These are phyloP conservation scores for Mycena belliarum DNA, from an alignment of 768 basidiomycete genomes.

Conservation along the genomic window DNA sequence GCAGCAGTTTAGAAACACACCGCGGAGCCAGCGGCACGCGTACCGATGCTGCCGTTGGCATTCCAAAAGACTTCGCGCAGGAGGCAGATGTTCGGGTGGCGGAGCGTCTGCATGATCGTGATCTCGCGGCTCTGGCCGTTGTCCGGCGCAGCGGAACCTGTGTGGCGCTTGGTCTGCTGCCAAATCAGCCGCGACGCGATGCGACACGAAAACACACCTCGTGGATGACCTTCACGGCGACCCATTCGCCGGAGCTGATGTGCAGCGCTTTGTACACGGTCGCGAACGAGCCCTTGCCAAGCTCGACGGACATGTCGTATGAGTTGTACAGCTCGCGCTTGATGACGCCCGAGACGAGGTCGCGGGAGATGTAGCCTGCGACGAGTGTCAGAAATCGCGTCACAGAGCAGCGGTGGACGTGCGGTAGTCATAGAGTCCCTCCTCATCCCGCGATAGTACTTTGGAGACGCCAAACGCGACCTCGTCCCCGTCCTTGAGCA, in stretches of 20 bases:
- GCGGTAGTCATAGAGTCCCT: slow-evolving; percentile 74
- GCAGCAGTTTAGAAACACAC: too few relatives aligned
- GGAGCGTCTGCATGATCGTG: slow-evolving; percentile 52
- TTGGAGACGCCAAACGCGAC: slow-evolving; percentile 77
- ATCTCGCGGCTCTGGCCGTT: slow-evolving; percentile 48
- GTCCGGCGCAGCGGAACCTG: neutral
- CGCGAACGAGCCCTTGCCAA: slow-evolving; percentile 92
- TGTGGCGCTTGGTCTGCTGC: slow-evolving; percentile 23
- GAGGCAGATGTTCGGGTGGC: slow-evolving; percentile 61
- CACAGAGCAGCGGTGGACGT: slow-evolving; percentile 28
- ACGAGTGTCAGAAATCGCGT: neutral
- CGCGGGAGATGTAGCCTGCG: slow-evolving; percentile 77
- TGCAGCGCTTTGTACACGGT: slow-evolving; percentile 84
- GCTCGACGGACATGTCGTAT: slow-evolving; percentile 68
- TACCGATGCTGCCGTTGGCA: slow-evolving; percentile 31
- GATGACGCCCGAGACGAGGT: slow-evolving; percentile 52
- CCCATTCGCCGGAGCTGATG: slow-evolving; percentile 68
- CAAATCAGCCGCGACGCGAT: slow-evolving; percentile 5
- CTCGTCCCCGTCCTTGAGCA: slow-evolving; percentile 81
- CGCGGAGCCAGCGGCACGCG: too few relatives aligned
- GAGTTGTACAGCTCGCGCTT: slow-evolving; percentile 57
- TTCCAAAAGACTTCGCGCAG: slow-evolving; percentile 61
- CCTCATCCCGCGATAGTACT: slow-evolving; percentile 43
- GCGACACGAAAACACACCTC: slow-evolving; percentile 22
- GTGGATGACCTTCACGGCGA: slow-evolving; percentile 88